Percentiles rank a stretch among this genome's conserved stretches.
phyloP scores from a whole-genome alignment of 2,329 filamentous ascomycete genomes.

The Pleoardoris graminearum region DNA sequence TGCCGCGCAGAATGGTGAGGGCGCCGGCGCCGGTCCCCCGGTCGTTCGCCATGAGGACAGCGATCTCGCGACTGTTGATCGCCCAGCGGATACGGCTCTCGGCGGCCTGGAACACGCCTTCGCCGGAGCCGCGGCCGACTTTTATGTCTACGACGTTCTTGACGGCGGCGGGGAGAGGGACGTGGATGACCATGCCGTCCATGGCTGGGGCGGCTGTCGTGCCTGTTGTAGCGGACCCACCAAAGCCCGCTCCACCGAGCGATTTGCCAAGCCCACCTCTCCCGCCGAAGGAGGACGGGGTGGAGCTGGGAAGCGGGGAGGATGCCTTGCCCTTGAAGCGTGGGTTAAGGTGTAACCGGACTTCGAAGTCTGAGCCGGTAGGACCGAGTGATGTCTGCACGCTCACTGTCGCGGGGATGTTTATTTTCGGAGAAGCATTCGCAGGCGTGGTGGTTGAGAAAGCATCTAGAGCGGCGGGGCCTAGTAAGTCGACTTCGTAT shows the following conservation, averaged over 20 bases:
- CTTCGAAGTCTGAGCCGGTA: constrained; percentile 83
- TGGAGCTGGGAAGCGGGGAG: constrained; percentile 44
- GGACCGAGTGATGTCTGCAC: constrained; percentile 78
- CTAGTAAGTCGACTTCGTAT: constrained; percentile 90
- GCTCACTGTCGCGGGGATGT: constrained; percentile 80
- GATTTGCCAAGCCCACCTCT: constrained; percentile 23
- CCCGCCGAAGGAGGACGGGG: constrained; percentile 18
- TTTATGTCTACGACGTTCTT: constrained; percentile 82
- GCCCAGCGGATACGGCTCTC: constrained; percentile 80
- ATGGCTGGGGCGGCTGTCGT: constrained; percentile 52
- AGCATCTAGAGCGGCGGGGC: constrained; percentile 58
- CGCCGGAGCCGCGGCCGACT: constrained; percentile 75
- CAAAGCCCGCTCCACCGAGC: constrained; percentile 33
- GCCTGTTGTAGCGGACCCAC: constrained; percentile 30
- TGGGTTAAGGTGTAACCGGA: constrained; percentile 70
- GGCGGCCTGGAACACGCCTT: constrained; percentile 77
- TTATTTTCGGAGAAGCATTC: constrained; percentile 59
- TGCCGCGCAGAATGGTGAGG: constrained; percentile 76
- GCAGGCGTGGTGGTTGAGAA: constrained; percentile 31
- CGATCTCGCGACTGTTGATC: constrained; percentile 75
- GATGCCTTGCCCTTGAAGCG: constrained; percentile 48
- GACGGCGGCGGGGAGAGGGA: constrained; percentile 78
- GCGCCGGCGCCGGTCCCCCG: constrained; percentile 59
- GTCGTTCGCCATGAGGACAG: constrained; percentile 44
- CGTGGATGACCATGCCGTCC: constrained; percentile 75